Base-by-base conservation (phyloP, 176 grass and related monocot genomes). In the Avena sativa region DNA sequence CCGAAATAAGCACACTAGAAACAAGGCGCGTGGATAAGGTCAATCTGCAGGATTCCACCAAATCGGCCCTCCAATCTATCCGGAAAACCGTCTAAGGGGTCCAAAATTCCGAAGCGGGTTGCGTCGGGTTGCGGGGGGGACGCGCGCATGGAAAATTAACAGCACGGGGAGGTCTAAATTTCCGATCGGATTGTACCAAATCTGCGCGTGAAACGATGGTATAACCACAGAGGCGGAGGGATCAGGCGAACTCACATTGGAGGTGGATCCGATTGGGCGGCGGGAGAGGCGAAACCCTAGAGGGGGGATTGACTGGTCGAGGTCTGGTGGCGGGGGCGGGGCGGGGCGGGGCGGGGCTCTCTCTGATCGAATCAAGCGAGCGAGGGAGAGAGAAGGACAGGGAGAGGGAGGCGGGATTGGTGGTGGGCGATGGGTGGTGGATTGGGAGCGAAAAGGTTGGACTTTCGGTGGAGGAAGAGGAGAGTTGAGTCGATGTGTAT, bases 181-280 rank as follows among this genome's bases (percentile, higher is more conserved):
- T 61, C 19, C 19, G 70, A 75, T 63, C 28, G 16, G 28, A 63
- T 50, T 61, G 36, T 1, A 10, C 6, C 40, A 12, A 84, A 88
- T 60, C 38, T 67, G 28, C 25, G 2, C 4, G 25, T 7, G 3
- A 34, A 34, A 59, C 2, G 26, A 40, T 3, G 4, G 10, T 1
- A 26, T 20, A 44, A 17, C 8, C 23, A 28, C 8, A 0, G 12
- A 13, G 46, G 71, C 0, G 21, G 67, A 21, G 76, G 69, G 60
- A 83, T 82, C 70, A 3, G 71, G 53, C 1, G 76, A 66, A 75
- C 82, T 85, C 68, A 89, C 88, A 89, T 85, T 83, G 86, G 86
- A 83, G 86, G 73, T 30, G 72, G 80, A 55, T 78, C 75, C 56
- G 81, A 32, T 89, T 66, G 88, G 66, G 28, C 28, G 71, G 63